Evolutionary conservation across 495 filamentous ascomycete genomes (phyloP).

Genomic region (Neurospora sp.): DNA sequence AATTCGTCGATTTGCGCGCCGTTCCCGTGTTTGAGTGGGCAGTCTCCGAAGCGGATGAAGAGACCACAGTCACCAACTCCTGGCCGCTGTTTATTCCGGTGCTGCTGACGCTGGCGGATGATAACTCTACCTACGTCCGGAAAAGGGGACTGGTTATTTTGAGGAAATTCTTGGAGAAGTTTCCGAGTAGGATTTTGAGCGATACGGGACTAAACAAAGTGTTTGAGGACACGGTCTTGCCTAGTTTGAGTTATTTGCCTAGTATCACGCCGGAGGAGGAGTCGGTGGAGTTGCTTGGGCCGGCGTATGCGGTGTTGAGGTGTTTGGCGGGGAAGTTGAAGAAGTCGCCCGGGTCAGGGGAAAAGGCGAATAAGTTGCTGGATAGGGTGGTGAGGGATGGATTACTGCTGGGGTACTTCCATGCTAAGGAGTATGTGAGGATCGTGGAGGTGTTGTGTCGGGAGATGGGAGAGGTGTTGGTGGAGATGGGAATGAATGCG

Average conservation of each 20-base stretch:
- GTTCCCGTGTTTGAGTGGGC: constrained; percentile 60
- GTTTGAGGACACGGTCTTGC: constrained; percentile 68
- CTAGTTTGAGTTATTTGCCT: constrained; percentile 65
- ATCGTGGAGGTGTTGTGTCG: constrained; percentile 50
- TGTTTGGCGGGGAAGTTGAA: constrained; percentile 41
- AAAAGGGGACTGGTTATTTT: constrained; percentile 52
- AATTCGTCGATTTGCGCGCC: constrained; percentile 49
- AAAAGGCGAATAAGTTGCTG: constrained; percentile 26
- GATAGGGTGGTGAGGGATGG: constrained; percentile 48
- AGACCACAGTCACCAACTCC: constrained; percentile 24
- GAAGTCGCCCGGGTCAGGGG: not conserved
- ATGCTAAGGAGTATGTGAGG: constrained; percentile 38
- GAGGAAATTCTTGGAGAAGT: constrained; percentile 48
- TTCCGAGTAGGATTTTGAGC: constrained; percentile 46
- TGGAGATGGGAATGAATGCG: constrained; percentile 54
- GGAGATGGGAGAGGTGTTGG: constrained; percentile 42
- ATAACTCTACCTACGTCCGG: constrained; percentile 46
- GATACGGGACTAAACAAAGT: constrained; percentile 70
- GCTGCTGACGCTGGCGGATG: constrained; percentile 70
- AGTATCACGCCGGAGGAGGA: constrained; percentile 65
- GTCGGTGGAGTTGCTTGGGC: constrained; percentile 52
- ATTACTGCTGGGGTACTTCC: constrained; percentile 42
- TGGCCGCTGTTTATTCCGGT: constrained; percentile 83
- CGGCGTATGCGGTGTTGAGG: constrained; percentile 59
- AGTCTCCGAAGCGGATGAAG: constrained; percentile 38